Evolutionary conservation across 805 yeast species (phyloP).

Genomic region (Nakazawaea molendinolei): DNA sequence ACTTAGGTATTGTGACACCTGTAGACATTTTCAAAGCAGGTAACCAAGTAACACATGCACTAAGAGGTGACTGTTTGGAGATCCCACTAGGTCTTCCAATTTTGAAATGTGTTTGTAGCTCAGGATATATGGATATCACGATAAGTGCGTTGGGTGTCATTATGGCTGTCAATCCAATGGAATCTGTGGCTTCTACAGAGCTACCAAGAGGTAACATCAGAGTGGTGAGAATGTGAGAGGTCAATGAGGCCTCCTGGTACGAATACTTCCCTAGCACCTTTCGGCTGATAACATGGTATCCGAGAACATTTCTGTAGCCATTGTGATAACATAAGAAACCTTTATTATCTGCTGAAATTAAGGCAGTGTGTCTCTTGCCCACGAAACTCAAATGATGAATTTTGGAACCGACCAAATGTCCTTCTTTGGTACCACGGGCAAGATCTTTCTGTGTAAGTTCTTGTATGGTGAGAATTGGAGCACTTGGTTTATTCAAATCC

Average conservation of each 20-base stretch:
- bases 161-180: conserved; percentile 52
- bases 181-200: conserved; percentile 45
- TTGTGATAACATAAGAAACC: conserved; percentile 62
- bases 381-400: conserved; percentile 41
- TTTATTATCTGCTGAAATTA: conserved; percentile 46
- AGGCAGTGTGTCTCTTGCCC: conserved; percentile 46
- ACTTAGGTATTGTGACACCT: conserved; percentile 31
- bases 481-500: conserved; percentile 39
- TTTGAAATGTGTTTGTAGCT: conserved; percentile 45
- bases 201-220: conserved; percentile 58
- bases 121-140: conserved; percentile 49
- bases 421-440: conserved; percentile 16
- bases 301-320: conserved; percentile 51
- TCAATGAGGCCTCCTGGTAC: neutral
- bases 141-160: conserved; percentile 44
- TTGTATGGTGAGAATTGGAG: conserved; percentile 23
- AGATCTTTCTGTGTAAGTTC: conserved; percentile 23
- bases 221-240: conserved; percentile 29
- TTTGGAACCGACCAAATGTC: conserved; percentile 31
- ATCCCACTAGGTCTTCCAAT: conserved; percentile 38
- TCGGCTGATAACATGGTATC: conserved; percentile 38
- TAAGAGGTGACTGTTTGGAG: conserved; percentile 22
- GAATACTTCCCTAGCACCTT: conserved; percentile 47
- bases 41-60: conserved; percentile 57
- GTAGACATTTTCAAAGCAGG: conserved; percentile 37